Evolutionary conservation across 2,329 filamentous ascomycete genomes (phyloP).

Genomic region (Trichoderma oligosporum): DNA sequence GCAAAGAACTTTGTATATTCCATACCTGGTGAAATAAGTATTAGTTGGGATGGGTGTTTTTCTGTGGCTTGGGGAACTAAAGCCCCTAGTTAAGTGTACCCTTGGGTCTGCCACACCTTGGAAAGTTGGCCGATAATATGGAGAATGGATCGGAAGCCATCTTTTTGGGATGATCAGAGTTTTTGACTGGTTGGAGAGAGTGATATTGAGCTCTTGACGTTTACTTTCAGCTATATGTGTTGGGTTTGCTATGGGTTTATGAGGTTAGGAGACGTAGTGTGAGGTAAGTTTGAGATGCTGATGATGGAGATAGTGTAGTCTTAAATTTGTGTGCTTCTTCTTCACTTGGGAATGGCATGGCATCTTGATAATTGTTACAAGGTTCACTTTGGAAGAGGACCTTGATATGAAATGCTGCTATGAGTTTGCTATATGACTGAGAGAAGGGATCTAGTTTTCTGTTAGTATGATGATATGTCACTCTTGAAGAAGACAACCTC

Average conservation of each 20-base stretch:
- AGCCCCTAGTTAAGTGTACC: background rate
- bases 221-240: background rate
- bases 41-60: background rate
- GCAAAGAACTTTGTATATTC: background rate
- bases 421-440: too few relatives aligned
- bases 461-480: too few relatives aligned
- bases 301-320: too few relatives aligned
- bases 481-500: too few relatives aligned
- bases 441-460: too few relatives aligned
- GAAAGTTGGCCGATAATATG: conserved; percentile 1
- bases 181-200: background rate
- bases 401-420: too few relatives aligned
- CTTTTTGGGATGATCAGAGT: background rate
- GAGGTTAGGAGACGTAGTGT: too few relatives aligned
- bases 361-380: too few relatives aligned
- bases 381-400: too few relatives aligned
- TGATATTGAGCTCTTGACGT: background rate
- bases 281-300: too few relatives aligned
- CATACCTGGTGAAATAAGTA: background rate
- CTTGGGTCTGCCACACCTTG: conserved; percentile 17
- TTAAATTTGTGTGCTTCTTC: too few relatives aligned
- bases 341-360: too few relatives aligned
- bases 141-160: background rate
- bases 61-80: conserved; percentile 5
- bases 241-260: background rate